Evolutionary conservation across 352 stramenopile species (phyloP).

Genomic region (Lagenidium sp.): DNA sequence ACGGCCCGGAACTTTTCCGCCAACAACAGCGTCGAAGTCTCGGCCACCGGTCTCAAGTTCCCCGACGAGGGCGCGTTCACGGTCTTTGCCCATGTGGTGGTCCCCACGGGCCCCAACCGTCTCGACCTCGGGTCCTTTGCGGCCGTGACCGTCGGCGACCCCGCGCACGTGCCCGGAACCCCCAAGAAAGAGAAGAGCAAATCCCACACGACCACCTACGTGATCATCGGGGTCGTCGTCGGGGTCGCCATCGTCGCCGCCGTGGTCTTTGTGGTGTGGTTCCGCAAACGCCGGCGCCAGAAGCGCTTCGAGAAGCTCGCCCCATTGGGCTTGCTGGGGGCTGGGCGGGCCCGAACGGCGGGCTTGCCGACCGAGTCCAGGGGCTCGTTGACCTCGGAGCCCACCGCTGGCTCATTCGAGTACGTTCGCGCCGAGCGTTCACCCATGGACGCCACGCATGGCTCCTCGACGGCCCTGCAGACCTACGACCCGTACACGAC

Average conservation of each 20-base stretch:
- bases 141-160: constrained; percentile 25
- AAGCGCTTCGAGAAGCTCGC: constrained; percentile 11
- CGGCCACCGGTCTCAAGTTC: constrained; percentile 20
- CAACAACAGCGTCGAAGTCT: constrained; percentile 14
- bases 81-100: constrained; percentile 28
- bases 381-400: constrained; percentile 1
- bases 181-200: constrained; percentile 2
- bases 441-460: constrained; percentile 2
- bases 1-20: constrained; percentile 22
- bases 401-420: constrained; percentile 2
- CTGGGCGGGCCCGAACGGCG: background rate
- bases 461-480: too few relatives aligned
- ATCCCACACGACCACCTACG: constrained; percentile 24
- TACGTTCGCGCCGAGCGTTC: constrained; percentile 5
- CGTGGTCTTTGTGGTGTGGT: constrained; percentile 14
- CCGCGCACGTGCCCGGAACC: constrained; percentile 6
- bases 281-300: constrained; percentile 5
- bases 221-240: constrained; percentile 17
- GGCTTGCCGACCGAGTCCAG: constrained; percentile 1
- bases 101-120: constrained; percentile 32
- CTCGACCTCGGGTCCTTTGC: constrained; percentile 24
- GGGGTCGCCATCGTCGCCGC: constrained; percentile 19
- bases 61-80: constrained; percentile 30
- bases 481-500: constrained; percentile 14
- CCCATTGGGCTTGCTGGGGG: constrained; percentile 6